phyloP scores from a whole-genome alignment of 75 land plant species.

The Adiantum capillusveneris region DNA sequence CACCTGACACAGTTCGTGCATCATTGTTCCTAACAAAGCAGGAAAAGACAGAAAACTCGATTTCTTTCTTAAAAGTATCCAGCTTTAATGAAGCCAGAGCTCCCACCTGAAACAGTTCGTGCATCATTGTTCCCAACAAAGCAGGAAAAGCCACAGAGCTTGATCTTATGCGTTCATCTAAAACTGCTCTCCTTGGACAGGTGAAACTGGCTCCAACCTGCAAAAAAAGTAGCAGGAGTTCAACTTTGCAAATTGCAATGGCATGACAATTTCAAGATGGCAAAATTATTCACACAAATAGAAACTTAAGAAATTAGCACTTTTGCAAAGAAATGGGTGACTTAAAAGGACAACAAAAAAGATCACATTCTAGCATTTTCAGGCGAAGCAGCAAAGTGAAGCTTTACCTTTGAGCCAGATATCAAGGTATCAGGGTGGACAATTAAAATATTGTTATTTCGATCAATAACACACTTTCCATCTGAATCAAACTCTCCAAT shows the following conservation, averaged over 20 bases:
- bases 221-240: not conserved
- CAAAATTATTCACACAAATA: no score
- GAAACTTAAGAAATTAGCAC: no score
- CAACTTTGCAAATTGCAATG: no score
- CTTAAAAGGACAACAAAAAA: no score
- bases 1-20: conserved; percentile 90
- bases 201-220: conserved; percentile 79
- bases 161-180: conserved; percentile 71
- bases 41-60: conserved; percentile 39
- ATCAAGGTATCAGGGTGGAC: conserved; percentile 67
- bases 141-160: conserved; percentile 56
- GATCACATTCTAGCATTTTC: no score
- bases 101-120: conserved; percentile 90
- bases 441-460: conserved; percentile 47
- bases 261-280: no score
- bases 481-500: conserved; percentile 72
- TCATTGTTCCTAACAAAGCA: conserved; percentile 76
- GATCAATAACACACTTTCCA: conserved; percentile 60
- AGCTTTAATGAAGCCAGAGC: no score
- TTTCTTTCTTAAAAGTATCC: no score
- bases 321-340: no score
- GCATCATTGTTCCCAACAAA: conserved; percentile 74
- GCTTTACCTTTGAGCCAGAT: conserved; percentile 80
- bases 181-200: conserved; percentile 68
- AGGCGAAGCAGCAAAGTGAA: no score